Evolutionary conservation across 352 stramenopile species (phyloP), one percentile per base, ranked within the genome.

Genomic region (Globisporangium carolinianum): DNA sequence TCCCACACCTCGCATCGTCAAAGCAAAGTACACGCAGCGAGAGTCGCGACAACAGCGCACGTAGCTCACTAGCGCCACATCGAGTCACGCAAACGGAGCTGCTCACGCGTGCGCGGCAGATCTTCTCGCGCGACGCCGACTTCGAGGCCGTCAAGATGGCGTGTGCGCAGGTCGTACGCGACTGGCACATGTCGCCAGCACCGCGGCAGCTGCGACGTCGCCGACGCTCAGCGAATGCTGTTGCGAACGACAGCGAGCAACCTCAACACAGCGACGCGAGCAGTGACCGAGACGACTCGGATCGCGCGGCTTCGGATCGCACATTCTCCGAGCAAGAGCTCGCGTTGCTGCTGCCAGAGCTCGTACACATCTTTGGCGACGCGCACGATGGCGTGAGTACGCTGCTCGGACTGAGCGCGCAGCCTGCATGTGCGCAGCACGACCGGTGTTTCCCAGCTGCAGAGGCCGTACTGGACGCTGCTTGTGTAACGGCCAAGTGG

Each of bases 291-390:
- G 24, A 32, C 24, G 24, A 32, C 24, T 32, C 24, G 24, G 24
- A 32, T 32, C 24, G 24, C 24, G 24, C 24, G 24, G 24, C 24
- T 4, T 14, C 14, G 8, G 54, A 55, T 17, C 15, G 50, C 49
- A 7, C 14, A 32, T 15, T 73, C 6, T 61, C 57, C 12, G 51
- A 50, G 15, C 47, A 43, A 11, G 65, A 73, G 32, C 47, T 67
- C 4, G 54, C 68, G 17, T 35, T 65, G 43, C 48, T 78, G 6
- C 57, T 73, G 12, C 56, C 57, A 1, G 60, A 71, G 11, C 52
- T 78, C 9, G 24, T 54, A 0, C 61, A 65, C 32, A 53, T 72
- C 5, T 69, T 78, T 49, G 70, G 65, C 8, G 67, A 75, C 37
- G 61, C 71, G 4, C 65, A 73, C 37, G 39, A 47, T 12, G 54